Percentiles rank a stretch among this genome's conserved stretches.
Evolutionary conservation across 306 rosid genomes (phyloP).

Genomic region (Astragalus glycyphyllos): DNA sequence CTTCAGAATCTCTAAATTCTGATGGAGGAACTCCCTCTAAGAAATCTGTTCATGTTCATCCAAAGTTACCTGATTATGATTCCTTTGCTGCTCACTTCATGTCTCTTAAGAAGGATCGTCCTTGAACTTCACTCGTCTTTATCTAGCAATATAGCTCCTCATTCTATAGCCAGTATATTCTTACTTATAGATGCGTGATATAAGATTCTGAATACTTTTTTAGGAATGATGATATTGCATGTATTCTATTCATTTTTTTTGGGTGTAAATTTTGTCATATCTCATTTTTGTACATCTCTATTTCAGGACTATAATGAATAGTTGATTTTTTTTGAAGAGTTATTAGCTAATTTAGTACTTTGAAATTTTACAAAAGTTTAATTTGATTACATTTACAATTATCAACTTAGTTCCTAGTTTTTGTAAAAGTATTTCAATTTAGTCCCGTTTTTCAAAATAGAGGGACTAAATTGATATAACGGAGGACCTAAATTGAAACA

Average conservation of each 20-base stretch:
- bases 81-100: slow-evolving; percentile 67
- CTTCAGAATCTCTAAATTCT: slow-evolving; percentile 40
- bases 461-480: too few relatives aligned
- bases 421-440: too few relatives aligned
- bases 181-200: slow-evolving; percentile 36
- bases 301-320: slow-evolving; percentile 15
- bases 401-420: too few relatives aligned
- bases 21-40: slow-evolving; percentile 46
- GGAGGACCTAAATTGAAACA: too few relatives aligned
- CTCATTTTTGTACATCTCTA: slow-evolving; percentile 28
- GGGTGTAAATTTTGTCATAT: slow-evolving; percentile 26
- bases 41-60: slow-evolving; percentile 76
- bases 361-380: too few relatives aligned
- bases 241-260: not conserved
- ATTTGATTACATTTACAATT: too few relatives aligned
- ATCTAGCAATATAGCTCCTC: slow-evolving; percentile 36
- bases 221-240: slow-evolving; percentile 36
- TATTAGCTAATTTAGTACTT: too few relatives aligned
- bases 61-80: slow-evolving; percentile 88
- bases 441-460: too few relatives aligned
- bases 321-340: not conserved
- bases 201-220: slow-evolving; percentile 34
- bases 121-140: slow-evolving; percentile 44
- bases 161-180: not conserved
- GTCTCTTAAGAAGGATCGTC: slow-evolving; percentile 63